Base-by-base conservation (phyloP, 2,329 filamentous ascomycete genomes). In the Phyllosticta citriasiana region DNA sequence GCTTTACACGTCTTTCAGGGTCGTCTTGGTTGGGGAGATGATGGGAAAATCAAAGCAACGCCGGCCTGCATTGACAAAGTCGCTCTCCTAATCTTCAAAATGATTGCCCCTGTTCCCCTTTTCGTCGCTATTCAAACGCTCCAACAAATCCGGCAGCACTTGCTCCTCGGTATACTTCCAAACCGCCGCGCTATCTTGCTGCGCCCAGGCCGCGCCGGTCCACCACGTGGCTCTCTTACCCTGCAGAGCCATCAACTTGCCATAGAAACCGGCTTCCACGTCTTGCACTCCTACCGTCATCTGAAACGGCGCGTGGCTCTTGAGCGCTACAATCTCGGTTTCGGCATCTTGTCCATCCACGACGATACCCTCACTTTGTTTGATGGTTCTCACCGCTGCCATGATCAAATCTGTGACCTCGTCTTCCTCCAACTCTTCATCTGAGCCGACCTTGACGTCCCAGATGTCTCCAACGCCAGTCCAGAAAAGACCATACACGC, bases 131-230 rank as follows among this genome's bases (percentile, higher is more conserved):
- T 47, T 30, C 27, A 47, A 19, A n/a, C 40, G 12, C 40, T 47
- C 40, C 40, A 47, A n/a, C 40, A 47, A 47, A 7, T n/a, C 40
- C 40, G 40, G 53, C 52, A 33, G 24, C 14, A 55, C 53, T 16
- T 55, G 51, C 7, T 35, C 30, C 59, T 68, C 65, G 0, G 66
- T 72, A 53, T 71, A 73, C 7, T 68, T 61, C 69, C 70, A 74
- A 16, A 74, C 61, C n/a, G 63, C 55, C 50, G 58, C 65, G 2
- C 69, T 70, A 65, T 71, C 69, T 30, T 73, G 70, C 5, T 66
- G 66, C 27, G 70, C 64, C 64, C 69, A 70, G 10, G 69, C 65
- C n/a, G 66, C 65, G 3, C 70, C 70, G 2, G 67, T 70, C 59
- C 62, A 71, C 53, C 60, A 71, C 7, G 68, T 71, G 24, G 64